Base-by-base conservation (phyloP, 345 rosid species). In the Reutealis trisperma region DNA sequence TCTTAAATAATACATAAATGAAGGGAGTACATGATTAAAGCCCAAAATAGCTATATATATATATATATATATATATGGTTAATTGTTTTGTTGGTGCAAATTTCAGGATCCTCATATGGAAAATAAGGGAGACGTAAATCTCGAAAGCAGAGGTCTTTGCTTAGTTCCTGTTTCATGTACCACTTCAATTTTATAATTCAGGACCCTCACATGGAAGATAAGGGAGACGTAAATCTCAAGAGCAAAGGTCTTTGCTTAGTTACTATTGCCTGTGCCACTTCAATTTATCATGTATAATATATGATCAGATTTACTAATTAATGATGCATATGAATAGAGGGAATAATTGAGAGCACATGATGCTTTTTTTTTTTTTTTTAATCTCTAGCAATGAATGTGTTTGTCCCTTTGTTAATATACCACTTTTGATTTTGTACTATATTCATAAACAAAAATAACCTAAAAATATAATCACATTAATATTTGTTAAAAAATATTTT, bases 241-340 rank as follows among this genome's bases (percentile, higher is more conserved):
- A 90, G 92, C 84, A 88, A 88, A 81, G 98, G 98, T 6, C 91
- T 94, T 61, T 90, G 98, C 80, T 86, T 94, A 77, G 90, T 94
- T 80, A 96, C 98, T 0, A 72, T 89, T 63, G 84, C 96, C 0
- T 89, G 84, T 71, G 86, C 91, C 0, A 95, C 97, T 70, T 83
- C 84, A 51, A 83, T 83, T 52, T 92, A 77, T 57, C 94, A 86
- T 9, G 94, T 27, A 94, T 75, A 92, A 80, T 84, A 77, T 83
- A 0, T 95, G 94, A 77, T 81, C 94, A 11, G 98, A 93, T 82
- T 93, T 34, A 34, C 37, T 32, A 32, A n/a, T n/a, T n/a, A n/a
- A n/a, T n/a, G n/a, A n/a, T 32, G 37, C 37, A 1, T 32, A 32
- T 32, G 37, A 32, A 32, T 4, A 32, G 37, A 32, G 37, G 37